Conservation (phyloP, 1,284 basidiomycete species). For the Tilletia setariae region DNA sequence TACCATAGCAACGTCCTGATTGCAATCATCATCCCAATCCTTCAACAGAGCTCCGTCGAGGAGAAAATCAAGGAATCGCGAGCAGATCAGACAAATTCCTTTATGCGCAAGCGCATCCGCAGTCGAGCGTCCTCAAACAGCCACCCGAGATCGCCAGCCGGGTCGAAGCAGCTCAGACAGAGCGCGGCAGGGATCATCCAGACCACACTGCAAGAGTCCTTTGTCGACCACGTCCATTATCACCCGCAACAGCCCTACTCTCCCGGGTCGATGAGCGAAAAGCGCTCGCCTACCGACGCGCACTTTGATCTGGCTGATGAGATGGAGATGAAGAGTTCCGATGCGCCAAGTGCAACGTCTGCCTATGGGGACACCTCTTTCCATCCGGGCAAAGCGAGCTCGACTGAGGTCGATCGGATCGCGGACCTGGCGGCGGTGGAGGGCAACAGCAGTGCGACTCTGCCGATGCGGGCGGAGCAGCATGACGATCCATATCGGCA, state of each 20-base stretch:
- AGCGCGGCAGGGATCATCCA: not conserved
- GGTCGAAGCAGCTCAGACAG: too few relatives aligned
- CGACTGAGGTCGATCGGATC: too few relatives aligned
- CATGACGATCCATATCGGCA: not conserved
- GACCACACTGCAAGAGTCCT: constrained; percentile 1
- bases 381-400: too few relatives aligned
- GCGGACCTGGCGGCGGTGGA: too few relatives aligned
- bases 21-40: constrained; percentile 9
- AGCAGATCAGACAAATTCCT: not conserved
- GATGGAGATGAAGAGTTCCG: not conserved
- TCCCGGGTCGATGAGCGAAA: not conserved
- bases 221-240: constrained; percentile 10
- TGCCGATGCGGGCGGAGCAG: not conserved
- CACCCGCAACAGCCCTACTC: not conserved
- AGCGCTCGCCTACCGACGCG: not conserved
- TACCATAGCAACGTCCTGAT: constrained; percentile 11
- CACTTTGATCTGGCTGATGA: not conserved
- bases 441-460: too few relatives aligned
- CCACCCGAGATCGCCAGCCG: too few relatives aligned
- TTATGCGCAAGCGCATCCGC: not conserved
- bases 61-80: not conserved
- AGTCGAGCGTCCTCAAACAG: not conserved
- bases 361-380: too few relatives aligned
- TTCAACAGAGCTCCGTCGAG: not conserved
- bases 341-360: too few relatives aligned